A percentile compares a stretch with the other conserved stretches of the same genome.
Conservation (phyloP, 2,329 filamentous ascomycete species). For the Ceratocystis variospora region DNA sequence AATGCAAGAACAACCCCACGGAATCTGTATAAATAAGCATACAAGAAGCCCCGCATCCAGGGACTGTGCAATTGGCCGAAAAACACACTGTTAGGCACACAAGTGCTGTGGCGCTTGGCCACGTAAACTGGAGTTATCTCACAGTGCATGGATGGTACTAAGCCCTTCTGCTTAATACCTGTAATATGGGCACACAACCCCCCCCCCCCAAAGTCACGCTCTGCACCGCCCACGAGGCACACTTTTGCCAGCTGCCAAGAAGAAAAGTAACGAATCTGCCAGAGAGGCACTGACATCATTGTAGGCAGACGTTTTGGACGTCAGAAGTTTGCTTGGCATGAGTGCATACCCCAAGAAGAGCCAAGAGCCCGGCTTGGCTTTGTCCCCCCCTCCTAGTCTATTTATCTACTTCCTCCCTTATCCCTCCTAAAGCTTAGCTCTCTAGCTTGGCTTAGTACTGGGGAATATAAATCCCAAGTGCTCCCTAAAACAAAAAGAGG, state of each 20-base stretch:
- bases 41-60: not conserved
- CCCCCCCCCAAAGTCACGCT: not conserved
- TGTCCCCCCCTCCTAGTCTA: not conserved
- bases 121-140: not conserved
- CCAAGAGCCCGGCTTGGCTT: not conserved
- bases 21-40: not conserved
- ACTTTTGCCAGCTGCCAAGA: not conserved
- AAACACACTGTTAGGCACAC: not conserved
- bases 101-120: no score
- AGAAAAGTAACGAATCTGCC: not conserved
- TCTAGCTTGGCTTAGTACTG: slow-evolving; percentile 1
- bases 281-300: slow-evolving; percentile 2
- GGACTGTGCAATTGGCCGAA: not conserved
- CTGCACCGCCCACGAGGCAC: slow-evolving; percentile 12
- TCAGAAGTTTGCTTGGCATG: not conserved
- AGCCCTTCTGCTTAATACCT: not conserved
- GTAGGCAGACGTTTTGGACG: not conserved
- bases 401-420: not conserved
- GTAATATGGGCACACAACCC: not conserved
- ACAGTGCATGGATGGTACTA: not conserved
- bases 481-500: not conserved
- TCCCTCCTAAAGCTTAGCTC: not conserved
- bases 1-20: not conserved
- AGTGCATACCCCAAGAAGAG: not conserved
- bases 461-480: not conserved